Evolutionary conservation across 805 yeast genomes (phyloP), one percentile per base, ranked within the genome.

Genomic region (Candida boidinii): DNA sequence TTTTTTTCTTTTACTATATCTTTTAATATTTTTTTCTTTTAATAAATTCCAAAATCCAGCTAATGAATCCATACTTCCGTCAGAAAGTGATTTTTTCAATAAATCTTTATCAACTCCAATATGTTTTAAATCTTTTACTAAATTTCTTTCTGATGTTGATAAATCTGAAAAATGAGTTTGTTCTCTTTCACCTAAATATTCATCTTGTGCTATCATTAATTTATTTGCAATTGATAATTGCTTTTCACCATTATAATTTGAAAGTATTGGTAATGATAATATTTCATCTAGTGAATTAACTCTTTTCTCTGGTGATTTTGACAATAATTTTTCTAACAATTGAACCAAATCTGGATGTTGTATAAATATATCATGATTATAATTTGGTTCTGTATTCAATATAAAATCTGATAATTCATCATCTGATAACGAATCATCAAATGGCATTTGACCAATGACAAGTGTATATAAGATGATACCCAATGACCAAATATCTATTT

Each of bases 401-500:
- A 90, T 82, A 39, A 68, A 69, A 43, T 58, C 54, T 42, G 73
- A 73, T 0, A 70, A 49, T 16, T 79, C 88, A 39, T 76, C 84
- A 13, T 77, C 82, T 5, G 41, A 29, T 9, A 49, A 20, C 26
- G 87, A 95, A 43, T 80, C 88, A 46, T 81, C 90, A 58, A 88
- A 90, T 0, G 98, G 98, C 80, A 90, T 79, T 38, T 75, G 74
- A 1, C 96, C 96, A 35, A 79, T 74, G 0, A 85, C 49, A 69
- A 90, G 66, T 0, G 96, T 87, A 51, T 79, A 92, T 7, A 90
- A 58, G 12, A 92, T 86, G 9, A 92, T 73, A 1, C 98, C 98
- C 40, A 90, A 57, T 0, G 96, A 75, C 98, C 98, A 90, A 6
- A 83, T 76, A 52, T 90, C 98, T 2, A 78, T 76, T 44, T 80